Evolutionary conservation across 2,329 filamentous ascomycete genomes (phyloP).

Genomic region (Ceratocystis papillata): DNA sequence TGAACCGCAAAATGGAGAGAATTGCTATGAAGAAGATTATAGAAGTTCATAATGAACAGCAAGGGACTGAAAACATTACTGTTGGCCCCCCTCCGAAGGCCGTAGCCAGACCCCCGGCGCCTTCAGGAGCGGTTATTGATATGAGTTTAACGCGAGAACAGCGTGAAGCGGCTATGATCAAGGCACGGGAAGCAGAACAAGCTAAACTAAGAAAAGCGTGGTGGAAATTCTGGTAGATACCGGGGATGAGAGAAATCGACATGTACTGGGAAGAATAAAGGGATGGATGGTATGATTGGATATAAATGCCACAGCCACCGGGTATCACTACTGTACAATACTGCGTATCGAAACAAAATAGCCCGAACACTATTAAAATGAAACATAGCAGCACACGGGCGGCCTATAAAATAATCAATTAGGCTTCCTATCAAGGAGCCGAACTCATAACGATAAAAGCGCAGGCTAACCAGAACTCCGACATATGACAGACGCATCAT

Average conservation of each 20-base stretch:
- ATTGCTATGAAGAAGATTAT: slow-evolving; percentile 76
- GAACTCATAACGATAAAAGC: not conserved
- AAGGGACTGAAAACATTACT: slow-evolving; percentile 34
- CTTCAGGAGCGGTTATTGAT: slow-evolving; percentile 15
- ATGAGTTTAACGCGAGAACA: slow-evolving; percentile 17
- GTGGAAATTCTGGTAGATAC: slow-evolving; percentile 46
- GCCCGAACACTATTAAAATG: not conserved
- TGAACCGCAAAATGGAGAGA: slow-evolving; percentile 60
- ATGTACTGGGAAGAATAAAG: not conserved
- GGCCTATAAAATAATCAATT: not conserved
- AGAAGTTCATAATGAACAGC: slow-evolving; percentile 51
- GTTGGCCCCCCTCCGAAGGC: slow-evolving; percentile 18
- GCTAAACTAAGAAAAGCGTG: slow-evolving; percentile 35
- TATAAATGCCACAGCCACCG: not conserved
- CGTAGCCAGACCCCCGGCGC: slow-evolving; percentile 11
- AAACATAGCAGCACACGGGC: not conserved
- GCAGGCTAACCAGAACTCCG: not conserved
- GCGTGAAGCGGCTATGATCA: slow-evolving; percentile 23
- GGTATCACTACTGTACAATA: slow-evolving; percentile 14
- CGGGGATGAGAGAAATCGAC: not conserved
- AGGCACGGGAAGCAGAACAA: slow-evolving; percentile 31
- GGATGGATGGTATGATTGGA: not conserved
- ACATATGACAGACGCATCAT: not conserved
- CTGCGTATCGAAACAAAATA: slow-evolving; percentile 24
- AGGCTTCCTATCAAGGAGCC: not conserved